Percentiles rank a stretch among this genome's conserved stretches.
phyloP scores from a whole-genome alignment of 1,284 basidiomycete species.

The Sanguinoderma infundibulare region DNA sequence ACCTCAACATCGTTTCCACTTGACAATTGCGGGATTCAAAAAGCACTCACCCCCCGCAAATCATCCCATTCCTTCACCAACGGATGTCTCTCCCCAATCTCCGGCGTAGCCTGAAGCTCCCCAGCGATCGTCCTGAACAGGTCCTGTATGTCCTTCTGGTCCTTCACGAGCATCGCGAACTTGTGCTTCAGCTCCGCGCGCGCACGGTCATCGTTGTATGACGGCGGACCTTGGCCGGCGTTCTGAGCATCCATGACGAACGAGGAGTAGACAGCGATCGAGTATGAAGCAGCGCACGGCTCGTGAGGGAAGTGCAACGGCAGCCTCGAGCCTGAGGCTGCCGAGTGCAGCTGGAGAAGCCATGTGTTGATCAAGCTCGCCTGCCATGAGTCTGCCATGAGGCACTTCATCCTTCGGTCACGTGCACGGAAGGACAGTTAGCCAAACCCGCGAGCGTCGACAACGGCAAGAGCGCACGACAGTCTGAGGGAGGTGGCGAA shows the following conservation, averaged over 20 bases:
- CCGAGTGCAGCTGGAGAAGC: background rate
- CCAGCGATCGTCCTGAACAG: slow-evolving; percentile 30
- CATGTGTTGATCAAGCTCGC: background rate
- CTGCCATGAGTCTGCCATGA: slow-evolving; percentile 3
- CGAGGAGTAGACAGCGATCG: background rate
- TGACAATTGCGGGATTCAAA: background rate
- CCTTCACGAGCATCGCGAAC: slow-evolving; percentile 25
- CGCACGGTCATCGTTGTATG: slow-evolving; percentile 1
- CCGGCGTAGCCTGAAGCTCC: slow-evolving; percentile 27
- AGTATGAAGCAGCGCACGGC: background rate
- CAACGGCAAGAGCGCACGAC: too few relatives aligned
- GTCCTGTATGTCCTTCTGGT: slow-evolving; percentile 32
- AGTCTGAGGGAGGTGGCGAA: background rate
- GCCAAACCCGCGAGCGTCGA: too few relatives aligned
- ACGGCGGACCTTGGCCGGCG: background rate
- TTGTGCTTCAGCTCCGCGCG: slow-evolving; percentile 22
- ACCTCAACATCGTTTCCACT: background rate
- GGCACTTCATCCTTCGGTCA: slow-evolving; percentile 2
- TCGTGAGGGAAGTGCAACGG: background rate
- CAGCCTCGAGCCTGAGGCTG: background rate
- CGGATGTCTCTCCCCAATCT: slow-evolving; percentile 31
- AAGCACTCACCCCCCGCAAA: slow-evolving; percentile 24
- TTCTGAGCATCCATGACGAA: background rate
- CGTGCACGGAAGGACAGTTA: background rate
- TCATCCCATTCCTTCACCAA: slow-evolving; percentile 28